Conservation (phyloP, 805 yeast genomes). For the Kuraishia molischiana region DNA sequence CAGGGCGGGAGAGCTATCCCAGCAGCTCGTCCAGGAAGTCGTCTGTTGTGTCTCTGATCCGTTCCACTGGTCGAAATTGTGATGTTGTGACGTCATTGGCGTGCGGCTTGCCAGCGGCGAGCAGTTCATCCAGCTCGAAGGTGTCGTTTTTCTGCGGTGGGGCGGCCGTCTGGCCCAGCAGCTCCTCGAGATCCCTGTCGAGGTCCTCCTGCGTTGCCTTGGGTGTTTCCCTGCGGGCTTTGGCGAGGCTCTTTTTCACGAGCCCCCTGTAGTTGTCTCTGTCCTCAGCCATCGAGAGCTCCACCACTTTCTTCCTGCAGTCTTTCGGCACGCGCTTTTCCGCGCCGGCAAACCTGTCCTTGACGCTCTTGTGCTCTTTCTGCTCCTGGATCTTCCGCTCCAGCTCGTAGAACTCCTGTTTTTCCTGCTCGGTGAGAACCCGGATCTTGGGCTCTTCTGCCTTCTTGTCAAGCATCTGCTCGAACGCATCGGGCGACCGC, state of each 20-base stretch:
- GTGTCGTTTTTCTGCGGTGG: too few species aligned
- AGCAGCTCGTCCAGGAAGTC: constrained; percentile 11
- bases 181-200: constrained; percentile 12
- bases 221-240: constrained; percentile 1
- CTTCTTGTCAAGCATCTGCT: constrained; percentile 4
- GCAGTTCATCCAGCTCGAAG: not conserved
- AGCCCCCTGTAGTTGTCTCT: constrained; percentile 10
- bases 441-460: constrained; percentile 5
- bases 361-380: constrained; percentile 9
- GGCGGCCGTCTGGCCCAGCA: too few species aligned
- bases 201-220: constrained; percentile 5
- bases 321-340: constrained; percentile 1
- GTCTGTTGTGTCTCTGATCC: constrained; percentile 5
- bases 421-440: constrained; percentile 12
- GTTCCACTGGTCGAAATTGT: not conserved
- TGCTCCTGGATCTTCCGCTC: constrained; percentile 12
- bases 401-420: constrained; percentile 10
- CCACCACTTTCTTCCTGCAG: constrained; percentile 8
- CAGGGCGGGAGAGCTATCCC: constrained; percentile 3
- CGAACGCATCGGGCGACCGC: constrained; percentile 1
- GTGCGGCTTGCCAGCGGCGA: not conserved
- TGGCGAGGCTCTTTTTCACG: constrained; percentile 6
- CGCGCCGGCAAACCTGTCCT: constrained; percentile 5
- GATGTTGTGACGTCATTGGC: constrained; percentile 1
- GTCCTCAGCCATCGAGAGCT: constrained; percentile 7